Conservation (phyloP, 2,329 filamentous ascomycete genomes). For the Pyricularia grisea region DNA sequence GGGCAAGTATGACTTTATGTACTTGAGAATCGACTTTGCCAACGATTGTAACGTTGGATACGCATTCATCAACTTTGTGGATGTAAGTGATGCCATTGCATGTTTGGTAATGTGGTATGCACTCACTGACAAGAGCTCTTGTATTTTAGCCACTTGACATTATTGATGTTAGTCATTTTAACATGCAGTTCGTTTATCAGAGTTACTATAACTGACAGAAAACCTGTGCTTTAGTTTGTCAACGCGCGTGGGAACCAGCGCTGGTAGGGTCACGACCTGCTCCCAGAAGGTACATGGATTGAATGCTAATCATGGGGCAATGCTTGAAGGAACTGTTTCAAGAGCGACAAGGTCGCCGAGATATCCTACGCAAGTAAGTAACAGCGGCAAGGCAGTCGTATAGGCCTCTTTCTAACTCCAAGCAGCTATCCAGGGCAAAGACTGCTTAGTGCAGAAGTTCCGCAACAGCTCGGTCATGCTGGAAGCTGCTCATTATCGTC, state of each 20-base stretch:
- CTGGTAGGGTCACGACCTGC: constrained; percentile 40
- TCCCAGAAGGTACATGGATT: neutral
- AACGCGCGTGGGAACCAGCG: constrained; percentile 59
- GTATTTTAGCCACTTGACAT: constrained; percentile 58
- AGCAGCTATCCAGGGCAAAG: constrained; percentile 79
- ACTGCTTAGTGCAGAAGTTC: constrained; percentile 89
- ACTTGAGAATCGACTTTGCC: constrained; percentile 80
- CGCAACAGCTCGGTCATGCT: constrained; percentile 95
- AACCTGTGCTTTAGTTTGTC: constrained; percentile 50
- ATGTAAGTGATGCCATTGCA: constrained; percentile 40
- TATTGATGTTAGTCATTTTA: constrained; percentile 44
- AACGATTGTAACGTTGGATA: constrained; percentile 91
- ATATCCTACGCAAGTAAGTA: constrained; percentile 88
- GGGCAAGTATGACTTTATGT: constrained; percentile 90
- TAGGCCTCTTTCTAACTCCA: neutral
- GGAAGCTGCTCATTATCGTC: constrained; percentile 70
- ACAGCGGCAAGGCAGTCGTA: constrained; percentile 4
- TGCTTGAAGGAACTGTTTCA: constrained; percentile 61
- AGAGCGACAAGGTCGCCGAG: constrained; percentile 76
- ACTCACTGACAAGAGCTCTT: constrained; percentile 23
- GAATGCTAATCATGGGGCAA: neutral
- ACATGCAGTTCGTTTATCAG: neutral
- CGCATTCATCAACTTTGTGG: constrained; percentile 90
- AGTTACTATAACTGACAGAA: constrained; percentile 11
- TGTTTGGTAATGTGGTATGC: neutral